Percentiles rank a stretch among this genome's conserved stretches.
Conservation (phyloP, 352 stramenopile genomes). For the Phytophthora quininea region DNA sequence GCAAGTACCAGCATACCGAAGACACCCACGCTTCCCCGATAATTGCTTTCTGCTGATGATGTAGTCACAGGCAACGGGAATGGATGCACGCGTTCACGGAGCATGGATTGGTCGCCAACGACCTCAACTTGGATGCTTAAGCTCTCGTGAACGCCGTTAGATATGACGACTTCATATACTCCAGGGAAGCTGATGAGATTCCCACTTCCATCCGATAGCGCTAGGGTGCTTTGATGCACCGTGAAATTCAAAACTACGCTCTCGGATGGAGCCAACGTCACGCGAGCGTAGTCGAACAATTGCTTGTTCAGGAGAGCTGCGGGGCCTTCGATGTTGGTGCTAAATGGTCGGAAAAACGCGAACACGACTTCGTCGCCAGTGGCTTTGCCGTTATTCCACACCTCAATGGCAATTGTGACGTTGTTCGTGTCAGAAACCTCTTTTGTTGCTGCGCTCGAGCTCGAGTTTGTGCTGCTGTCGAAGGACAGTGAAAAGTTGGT, state of each 20-base stretch:
- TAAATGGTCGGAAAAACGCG: constrained; percentile 59
- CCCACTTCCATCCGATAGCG: constrained; percentile 47
- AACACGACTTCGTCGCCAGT: constrained; percentile 63
- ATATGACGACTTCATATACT: constrained; percentile 66
- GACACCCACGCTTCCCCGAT: neutral
- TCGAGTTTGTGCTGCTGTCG: neutral
- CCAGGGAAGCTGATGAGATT: constrained; percentile 54
- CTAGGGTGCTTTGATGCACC: constrained; percentile 41
- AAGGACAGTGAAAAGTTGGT: constrained; percentile 57
- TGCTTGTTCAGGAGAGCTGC: constrained; percentile 67
- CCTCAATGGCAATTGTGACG: constrained; percentile 39
- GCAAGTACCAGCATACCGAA: neutral
- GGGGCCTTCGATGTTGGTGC: constrained; percentile 46
- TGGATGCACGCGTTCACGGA: neutral
- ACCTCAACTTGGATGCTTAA: constrained; percentile 58
- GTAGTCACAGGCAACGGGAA: neutral
- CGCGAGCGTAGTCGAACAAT: constrained; percentile 56
- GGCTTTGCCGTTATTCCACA: constrained; percentile 51
- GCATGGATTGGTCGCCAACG: constrained; percentile 16
- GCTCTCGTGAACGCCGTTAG: constrained; percentile 53
- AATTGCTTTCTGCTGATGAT: neutral
- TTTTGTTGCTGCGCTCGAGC: neutral
- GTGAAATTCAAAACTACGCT: constrained; percentile 31
- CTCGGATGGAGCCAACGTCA: constrained; percentile 35
- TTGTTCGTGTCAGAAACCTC: constrained; percentile 32